Base-by-base conservation (phyloP, 1,284 basidiomycete genomes). In the Pyrrhoderma noxium region DNA sequence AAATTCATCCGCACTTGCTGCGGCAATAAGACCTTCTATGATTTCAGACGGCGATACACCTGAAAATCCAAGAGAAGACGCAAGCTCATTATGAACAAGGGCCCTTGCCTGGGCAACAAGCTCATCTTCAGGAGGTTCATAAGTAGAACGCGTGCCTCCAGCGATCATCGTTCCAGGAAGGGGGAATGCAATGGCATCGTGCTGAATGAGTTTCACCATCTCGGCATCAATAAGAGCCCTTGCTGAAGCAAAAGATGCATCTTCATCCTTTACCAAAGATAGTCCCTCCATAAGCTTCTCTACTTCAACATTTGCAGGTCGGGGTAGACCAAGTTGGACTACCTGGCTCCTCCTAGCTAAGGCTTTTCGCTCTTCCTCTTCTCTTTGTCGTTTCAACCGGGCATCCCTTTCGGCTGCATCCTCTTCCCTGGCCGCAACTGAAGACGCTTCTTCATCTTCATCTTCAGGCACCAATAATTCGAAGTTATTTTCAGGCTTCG, bases 401-500 rank as follows among this genome's bases (percentile, higher is more conserved):
- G 89, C 90, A 65, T 99, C 94, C 21, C 95, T 77, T 64, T 96
- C 93, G 1, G 93, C 89, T 0, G 93, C 93, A 66, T 99, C 95
- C 67, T 95, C 90, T 59, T 86, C 87, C 0, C 75, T 68, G 55
- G 79, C 53, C 11, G 64, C 63, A 3, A 62, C 67, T 8, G 63
- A 72, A 19, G 65, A 72, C n/a, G 65, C 69, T 19, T 67, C 70
- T 1, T 80, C 80, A 8, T 76, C 79, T 54, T 93, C 92, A 21
- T 89, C 86, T 58, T 93, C 90, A 3, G 92, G 92, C 3, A 97
- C 83, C 21, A 95, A 79, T 40, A 99, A 72, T 67, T 99, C 94
- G 62, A 98, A 99, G 67, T 99, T 95, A 66, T 99, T 99, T 71
- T 97, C 93, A 0, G 96, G 94, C 58, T 83, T 85, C 0, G 96